Evolutionary conservation across 306 rosid species (phyloP).

Genomic region (Pueraria montana): DNA sequence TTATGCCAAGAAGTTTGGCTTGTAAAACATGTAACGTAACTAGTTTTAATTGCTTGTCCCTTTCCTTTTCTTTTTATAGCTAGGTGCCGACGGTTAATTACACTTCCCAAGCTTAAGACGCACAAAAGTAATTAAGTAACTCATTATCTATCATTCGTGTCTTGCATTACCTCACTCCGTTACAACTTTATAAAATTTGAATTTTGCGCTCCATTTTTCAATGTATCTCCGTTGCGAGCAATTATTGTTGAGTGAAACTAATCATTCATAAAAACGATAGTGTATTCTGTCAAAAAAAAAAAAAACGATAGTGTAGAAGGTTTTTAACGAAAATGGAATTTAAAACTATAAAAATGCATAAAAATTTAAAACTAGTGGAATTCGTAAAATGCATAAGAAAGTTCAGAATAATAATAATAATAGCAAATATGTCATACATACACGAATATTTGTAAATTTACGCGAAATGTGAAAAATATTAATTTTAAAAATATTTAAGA

Average conservation of each 20-base stretch:
- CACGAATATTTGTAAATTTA: not conserved
- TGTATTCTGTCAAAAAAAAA: too few relatives aligned
- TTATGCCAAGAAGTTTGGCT: not conserved
- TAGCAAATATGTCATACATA: not conserved
- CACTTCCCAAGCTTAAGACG: not conserved
- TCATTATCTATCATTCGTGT: not conserved
- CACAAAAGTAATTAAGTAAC: not conserved
- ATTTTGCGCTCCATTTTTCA: not conserved
- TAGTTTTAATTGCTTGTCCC: slow-evolving; percentile 9
- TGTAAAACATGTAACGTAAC: slow-evolving; percentile 4
- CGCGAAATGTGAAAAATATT: not conserved
- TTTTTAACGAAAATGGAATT: not conserved
- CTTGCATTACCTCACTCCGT: not conserved
- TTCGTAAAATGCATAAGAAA: not conserved
- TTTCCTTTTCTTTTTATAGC: slow-evolving; percentile 9
- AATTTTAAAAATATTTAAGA: not conserved
- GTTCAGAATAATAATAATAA: not conserved
- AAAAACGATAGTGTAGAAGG: not conserved
- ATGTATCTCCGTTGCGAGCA: not conserved
- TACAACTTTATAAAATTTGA: not conserved
- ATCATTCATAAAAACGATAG: not conserved
- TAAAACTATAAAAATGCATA: not conserved
- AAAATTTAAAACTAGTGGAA: not conserved
- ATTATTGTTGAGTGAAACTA: not conserved
- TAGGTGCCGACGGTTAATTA: not conserved